Base-by-base conservation (phyloP, 805 yeast species). In the Kazachstania taianensis region DNA sequence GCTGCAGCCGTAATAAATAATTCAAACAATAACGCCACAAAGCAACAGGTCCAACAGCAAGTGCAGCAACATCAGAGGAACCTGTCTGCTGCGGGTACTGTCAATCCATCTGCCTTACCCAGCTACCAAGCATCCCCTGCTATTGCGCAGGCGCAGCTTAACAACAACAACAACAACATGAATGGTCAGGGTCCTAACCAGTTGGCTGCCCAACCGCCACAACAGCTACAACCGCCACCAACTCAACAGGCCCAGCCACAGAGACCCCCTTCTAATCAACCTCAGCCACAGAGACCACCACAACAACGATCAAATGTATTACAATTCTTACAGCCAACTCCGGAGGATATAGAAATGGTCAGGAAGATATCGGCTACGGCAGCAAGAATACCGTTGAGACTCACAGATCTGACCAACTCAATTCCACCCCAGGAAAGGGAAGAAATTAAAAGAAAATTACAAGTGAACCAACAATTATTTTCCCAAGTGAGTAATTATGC, bases 401-500 rank as follows among this genome's bases (percentile, higher is more conserved):
- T 83, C 39, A 74, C 75, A 37, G 82, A 81, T 48, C 68, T 81
- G 36, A 78, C 92, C 0, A 65, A 66, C 48, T 59, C 68, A 30
- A 63, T 85, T 35, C 59, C 78, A 1, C 73, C 69, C 19, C 77
- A 72, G 20, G 89, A 83, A 45, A 81, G 80, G 57, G 69, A 65
- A 27, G 63, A 64, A 33, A 79, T 79, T 17, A 63, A 72, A 29
- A 72, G 75, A 15, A 67, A 72, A 18, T 66, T 81, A 22, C 54
- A 61, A 22, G 46, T 65, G 14, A 60, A 59, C 41, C 55, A 52
- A 38, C 80, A 74, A 48, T 67, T 80, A 43, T 75, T 72, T 55
- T 68, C 75, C 25, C 70, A 78, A 42, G 79, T 81, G 13, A 94
- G 84, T 52, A 78, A 78, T 41, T 66, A 85, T 29, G 74, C 83